Evolutionary conservation across 306 rosid genomes (phyloP).

Genomic region (Alnus rubra): DNA sequence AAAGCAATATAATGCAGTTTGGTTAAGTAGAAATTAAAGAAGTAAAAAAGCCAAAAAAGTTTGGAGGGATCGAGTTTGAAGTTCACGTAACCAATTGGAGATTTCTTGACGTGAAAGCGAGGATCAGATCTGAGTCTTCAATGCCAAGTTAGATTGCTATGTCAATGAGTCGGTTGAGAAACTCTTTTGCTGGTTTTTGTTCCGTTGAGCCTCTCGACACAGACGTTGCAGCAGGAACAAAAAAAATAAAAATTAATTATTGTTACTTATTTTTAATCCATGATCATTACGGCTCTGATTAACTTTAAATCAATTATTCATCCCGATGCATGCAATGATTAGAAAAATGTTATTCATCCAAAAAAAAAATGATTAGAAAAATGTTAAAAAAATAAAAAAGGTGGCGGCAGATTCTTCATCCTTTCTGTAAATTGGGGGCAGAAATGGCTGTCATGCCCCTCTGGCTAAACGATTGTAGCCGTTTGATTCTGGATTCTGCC

Average conservation of each 20-base stretch:
- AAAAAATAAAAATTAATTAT: not conserved
- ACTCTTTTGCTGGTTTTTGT: conserved; percentile 1
- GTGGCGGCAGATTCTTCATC: not conserved
- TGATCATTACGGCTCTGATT: not conserved
- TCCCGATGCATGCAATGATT: conserved; percentile 9
- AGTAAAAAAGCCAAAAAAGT: conserved; percentile 1
- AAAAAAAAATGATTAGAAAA: conserved; percentile 18
- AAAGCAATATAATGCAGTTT: not conserved
- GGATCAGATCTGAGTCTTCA: conserved; percentile 37
- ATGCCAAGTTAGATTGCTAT: not conserved
- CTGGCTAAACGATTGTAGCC: not conserved
- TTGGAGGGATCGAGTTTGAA: conserved; percentile 42
- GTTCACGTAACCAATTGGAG: conserved; percentile 43
- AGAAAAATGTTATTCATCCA: not conserved
- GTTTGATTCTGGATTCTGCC: not conserved
- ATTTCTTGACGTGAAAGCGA: conserved; percentile 64
- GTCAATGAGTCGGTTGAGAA: conserved; percentile 7
- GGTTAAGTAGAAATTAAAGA: not conserved
- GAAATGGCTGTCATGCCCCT: not conserved
- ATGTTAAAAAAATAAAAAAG: not conserved
- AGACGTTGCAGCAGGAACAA: conserved; percentile 14
- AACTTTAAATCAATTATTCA: not conserved
- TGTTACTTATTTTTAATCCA: not conserved
- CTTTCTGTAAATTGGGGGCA: not conserved
- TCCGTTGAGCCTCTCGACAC: conserved; percentile 21